Percentiles rank a stretch among this genome's conserved stretches.
phyloP scores from a whole-genome alignment of 352 stramenopile genomes.

The Phytophthora cryptogea region DNA sequence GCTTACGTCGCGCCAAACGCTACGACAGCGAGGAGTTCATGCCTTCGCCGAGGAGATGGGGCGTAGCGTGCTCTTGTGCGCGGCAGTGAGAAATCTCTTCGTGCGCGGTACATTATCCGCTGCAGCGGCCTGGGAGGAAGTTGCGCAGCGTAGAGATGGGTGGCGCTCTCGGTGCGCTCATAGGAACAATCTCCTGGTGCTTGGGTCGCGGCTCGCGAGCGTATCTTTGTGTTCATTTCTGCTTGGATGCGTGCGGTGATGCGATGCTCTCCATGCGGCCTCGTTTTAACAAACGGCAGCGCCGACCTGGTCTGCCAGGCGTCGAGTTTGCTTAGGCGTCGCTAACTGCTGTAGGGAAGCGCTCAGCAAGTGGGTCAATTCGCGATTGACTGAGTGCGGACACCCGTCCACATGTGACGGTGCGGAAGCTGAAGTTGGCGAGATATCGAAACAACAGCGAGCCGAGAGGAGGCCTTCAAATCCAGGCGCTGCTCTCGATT shows the following conservation, averaged over 20 bases:
- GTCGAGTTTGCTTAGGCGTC: not conserved
- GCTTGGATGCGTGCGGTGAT: constrained; percentile 10
- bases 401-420: constrained; percentile 8
- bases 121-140: not conserved
- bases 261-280: constrained; percentile 1
- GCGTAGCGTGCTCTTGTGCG: not conserved
- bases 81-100: not conserved
- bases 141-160: constrained; percentile 6
- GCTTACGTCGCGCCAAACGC: not conserved
- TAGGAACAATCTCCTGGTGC: constrained; percentile 28
- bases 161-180: constrained; percentile 1
- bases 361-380: no score
- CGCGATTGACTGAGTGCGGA: not conserved
- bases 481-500: constrained; percentile 8
- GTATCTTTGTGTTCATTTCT: constrained; percentile 24
- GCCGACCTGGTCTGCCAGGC: constrained; percentile 1
- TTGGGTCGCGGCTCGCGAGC: constrained; percentile 14
- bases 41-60: not conserved
- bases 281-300: constrained; percentile 19
- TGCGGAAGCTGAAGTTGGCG: constrained; percentile 2
- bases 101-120: not conserved
- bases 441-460: constrained; percentile 8
- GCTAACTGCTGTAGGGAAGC: not conserved
- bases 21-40: not conserved
- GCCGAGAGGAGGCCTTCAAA: constrained; percentile 15